These are phyloP conservation scores for Termitomyces sp. DNA, from an alignment of 768 basidiomycete genomes.

Conservation along the genomic window DNA sequence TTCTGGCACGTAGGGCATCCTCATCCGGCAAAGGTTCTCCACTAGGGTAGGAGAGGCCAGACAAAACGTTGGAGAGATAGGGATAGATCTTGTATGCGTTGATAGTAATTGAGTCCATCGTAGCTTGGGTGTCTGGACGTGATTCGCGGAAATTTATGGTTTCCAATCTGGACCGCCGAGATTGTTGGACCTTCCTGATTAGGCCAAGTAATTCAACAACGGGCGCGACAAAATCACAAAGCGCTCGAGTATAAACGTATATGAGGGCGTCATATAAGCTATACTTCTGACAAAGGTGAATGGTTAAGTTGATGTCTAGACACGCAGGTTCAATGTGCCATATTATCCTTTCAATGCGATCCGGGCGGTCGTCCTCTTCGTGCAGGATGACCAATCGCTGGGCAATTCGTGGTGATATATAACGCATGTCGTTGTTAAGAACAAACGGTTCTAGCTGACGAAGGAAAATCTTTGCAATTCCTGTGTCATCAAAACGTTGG, in stretches of 20 bases:
- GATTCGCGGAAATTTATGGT: conserved; percentile 24
- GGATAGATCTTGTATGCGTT: conserved; percentile 92
- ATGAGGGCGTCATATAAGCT: conserved; percentile 91
- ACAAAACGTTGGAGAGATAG: conserved; percentile 77
- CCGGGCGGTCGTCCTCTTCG: conserved; percentile 64
- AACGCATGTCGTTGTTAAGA: conserved; percentile 64
- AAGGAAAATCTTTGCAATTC: conserved; percentile 84
- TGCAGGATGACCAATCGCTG: conserved; percentile 81
- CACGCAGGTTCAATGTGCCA: conserved; percentile 94
- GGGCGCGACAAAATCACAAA: conserved; percentile 87
- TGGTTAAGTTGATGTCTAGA: conserved; percentile 91
- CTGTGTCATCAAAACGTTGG: conserved; percentile 80
- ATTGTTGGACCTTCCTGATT: conserved; percentile 63
- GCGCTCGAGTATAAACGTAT: conserved; percentile 87
- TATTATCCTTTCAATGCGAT: conserved; percentile 83
- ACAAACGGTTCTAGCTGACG: conserved; percentile 79
- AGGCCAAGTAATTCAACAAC: conserved; percentile 80
- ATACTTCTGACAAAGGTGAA: conserved; percentile 78
- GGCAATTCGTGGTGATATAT: conserved; percentile 84
- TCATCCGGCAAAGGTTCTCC: conserved; percentile 63
- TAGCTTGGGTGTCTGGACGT: conserved; percentile 25
- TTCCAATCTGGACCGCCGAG: conserved; percentile 37
- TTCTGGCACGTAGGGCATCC: conserved; percentile 68
- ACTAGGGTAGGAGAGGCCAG: conserved; percentile 85
- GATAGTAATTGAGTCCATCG: conserved; percentile 54